These are phyloP conservation scores for Nitzschia inconspicua DNA, from an alignment of 108 stramenopile genomes.

Conservation along the genomic window DNA sequence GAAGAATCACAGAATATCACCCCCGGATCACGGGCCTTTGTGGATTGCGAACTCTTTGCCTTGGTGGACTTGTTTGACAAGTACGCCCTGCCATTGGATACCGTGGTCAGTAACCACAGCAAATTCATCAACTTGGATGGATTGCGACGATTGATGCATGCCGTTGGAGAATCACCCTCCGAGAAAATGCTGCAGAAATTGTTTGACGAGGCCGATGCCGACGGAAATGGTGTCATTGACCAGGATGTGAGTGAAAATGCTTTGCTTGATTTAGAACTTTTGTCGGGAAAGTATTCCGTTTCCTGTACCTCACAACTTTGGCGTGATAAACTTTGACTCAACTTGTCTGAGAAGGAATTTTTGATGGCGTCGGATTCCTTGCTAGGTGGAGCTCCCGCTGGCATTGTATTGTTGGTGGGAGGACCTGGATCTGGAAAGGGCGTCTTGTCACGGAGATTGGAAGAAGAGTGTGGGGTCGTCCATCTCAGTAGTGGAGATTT, in stretches of 20 bases:
- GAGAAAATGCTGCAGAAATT: slow-evolving; percentile 46
- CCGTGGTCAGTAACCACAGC: too few relatives aligned
- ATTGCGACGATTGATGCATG: slow-evolving; percentile 39
- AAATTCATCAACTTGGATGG: slow-evolving; percentile 51
- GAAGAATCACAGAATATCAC: too few relatives aligned
- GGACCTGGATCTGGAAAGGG: slow-evolving; percentile 97
- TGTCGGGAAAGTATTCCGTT: neutral
- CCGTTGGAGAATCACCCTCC: slow-evolving; percentile 60
- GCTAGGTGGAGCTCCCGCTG: slow-evolving; percentile 62
- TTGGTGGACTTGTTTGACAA: slow-evolving; percentile 67
- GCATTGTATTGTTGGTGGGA: slow-evolving; percentile 91
- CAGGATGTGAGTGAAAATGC: slow-evolving; percentile 23
- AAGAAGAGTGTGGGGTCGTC: slow-evolving; percentile 84
- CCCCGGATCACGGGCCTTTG: slow-evolving; percentile 58
- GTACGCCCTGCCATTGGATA: slow-evolving; percentile 5
- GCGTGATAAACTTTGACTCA: neutral
- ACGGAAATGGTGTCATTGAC: slow-evolving; percentile 53
- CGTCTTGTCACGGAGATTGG: slow-evolving; percentile 64
- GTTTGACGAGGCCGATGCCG: slow-evolving; percentile 54
- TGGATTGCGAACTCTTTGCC: slow-evolving; percentile 61
- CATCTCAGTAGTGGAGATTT: slow-evolving; percentile 94
- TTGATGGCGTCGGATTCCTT: slow-evolving; percentile 45
- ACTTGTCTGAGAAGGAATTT: slow-evolving; percentile 43
- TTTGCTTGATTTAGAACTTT: too few relatives aligned
- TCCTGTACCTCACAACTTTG: neutral